Base-by-base conservation (phyloP, 805 yeast genomes). In the Candida rishiriensis region DNA sequence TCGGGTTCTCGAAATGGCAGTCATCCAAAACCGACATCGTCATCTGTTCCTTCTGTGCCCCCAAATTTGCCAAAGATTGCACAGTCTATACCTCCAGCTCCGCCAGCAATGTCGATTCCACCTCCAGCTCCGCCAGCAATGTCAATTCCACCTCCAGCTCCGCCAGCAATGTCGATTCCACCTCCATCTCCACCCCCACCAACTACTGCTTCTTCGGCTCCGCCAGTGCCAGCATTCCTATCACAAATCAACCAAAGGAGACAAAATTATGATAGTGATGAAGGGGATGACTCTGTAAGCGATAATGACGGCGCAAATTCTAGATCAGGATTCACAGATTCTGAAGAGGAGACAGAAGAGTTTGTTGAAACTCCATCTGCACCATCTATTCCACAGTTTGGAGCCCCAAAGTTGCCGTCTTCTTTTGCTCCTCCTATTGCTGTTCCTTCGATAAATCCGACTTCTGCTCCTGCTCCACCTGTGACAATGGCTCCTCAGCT, bases 241-340 rank as follows among this genome's bases (percentile, higher is more conserved):
- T 71, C 75, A 3, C 75, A 76, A 47, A 76, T 76, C 42, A 75
- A 73, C 52, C 70, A 66, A 30, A 70, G 71, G 48, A 64, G 81
- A 48, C 75, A 71, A 45, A 78, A 74, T 35, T 71, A 74, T 13
- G 50, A 46, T 32, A 71, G 73, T n/a, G 73, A 67, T n/a, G 46
- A 36, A 35, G 40, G 34, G 34, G 44, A 43, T 13, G 50, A 40
- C 13, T 36, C 34, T 14, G 36, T 28, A 9, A 33, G 26, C 26
- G 26, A 39, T 7, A 36, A 40, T 12, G 47, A 37, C 15, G 41
- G 34, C 13, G 39, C n/a, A 11, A n/a, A 8, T 11, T 41, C 41
- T 16, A 40, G 58, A 9, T 46, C 61, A 17, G 50, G 46, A n/a
- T 60, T 58, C 40, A 43, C 59, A 2, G 59, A 65, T 10, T 47